Conservation (phyloP, 2,329 filamentous ascomycete genomes). For the Cordyceps militaris region DNA sequence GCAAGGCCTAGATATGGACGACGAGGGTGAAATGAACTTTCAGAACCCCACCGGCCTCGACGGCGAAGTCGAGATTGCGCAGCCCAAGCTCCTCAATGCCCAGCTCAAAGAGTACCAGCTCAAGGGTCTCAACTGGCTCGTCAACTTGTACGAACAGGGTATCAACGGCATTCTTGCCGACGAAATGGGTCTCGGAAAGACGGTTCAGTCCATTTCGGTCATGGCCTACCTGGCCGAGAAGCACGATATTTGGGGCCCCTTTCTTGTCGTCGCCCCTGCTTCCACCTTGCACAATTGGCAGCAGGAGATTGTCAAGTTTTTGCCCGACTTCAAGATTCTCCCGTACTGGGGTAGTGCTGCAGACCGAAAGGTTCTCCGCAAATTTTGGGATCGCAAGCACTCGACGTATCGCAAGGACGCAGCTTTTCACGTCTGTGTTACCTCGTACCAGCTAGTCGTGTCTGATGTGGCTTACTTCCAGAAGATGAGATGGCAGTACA, state of each 20-base stretch:
- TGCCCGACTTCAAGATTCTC: constrained; percentile 87
- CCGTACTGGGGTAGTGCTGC: constrained; percentile 96
- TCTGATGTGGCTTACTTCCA: constrained; percentile 96
- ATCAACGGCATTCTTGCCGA: constrained; percentile 99
- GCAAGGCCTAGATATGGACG: constrained; percentile 61
- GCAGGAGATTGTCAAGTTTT: constrained; percentile 92
- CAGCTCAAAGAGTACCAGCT: constrained; percentile 98
- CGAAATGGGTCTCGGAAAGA: constrained; percentile 99
- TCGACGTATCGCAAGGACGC: constrained; percentile 91
- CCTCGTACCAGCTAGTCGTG: constrained; percentile 95
- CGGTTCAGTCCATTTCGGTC: constrained; percentile 96
- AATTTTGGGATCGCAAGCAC: constrained; percentile 98
- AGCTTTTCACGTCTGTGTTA: constrained; percentile 91
- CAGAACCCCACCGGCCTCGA: constrained; percentile 93
- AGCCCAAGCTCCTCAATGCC: constrained; percentile 87
- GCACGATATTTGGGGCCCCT: constrained; percentile 97
- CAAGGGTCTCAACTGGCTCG: constrained; percentile 98
- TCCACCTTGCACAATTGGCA: constrained; percentile 99
- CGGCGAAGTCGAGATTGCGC: constrained; percentile 90
- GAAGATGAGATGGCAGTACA: constrained; percentile 99
- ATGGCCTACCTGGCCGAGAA: constrained; percentile 98
- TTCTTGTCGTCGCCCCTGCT: constrained; percentile 90
- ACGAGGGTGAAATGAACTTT: constrained; percentile 98
- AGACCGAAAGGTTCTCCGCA: constrained; percentile 91
- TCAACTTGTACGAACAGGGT: constrained; percentile 97